Evolutionary conservation across 2,329 filamentous ascomycete species (phyloP).

Genomic region (Cordyceps tenuipes): DNA sequence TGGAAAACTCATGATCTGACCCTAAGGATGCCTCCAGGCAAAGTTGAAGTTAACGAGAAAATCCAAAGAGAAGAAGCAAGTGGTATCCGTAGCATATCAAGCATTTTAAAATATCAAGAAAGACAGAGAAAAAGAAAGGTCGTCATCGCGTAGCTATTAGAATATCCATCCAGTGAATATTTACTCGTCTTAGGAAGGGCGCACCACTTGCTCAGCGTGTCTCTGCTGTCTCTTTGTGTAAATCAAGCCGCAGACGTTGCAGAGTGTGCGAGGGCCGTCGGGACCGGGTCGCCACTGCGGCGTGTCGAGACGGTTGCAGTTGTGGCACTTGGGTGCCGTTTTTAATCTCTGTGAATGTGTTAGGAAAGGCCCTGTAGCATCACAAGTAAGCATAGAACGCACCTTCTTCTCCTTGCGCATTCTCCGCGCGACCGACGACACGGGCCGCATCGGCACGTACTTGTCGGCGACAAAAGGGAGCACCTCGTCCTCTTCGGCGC

Average conservation of each 20-base stretch:
- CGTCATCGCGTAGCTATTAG: background rate
- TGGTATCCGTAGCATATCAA: too few species aligned
- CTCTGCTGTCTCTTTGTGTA: conserved; percentile 7
- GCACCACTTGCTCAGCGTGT: background rate
- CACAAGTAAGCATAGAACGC: background rate
- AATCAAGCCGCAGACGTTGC: conserved; percentile 10
- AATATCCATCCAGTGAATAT: background rate
- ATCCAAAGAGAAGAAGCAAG: too few species aligned
- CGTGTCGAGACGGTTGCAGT: conserved; percentile 2
- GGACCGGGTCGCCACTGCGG: conserved; percentile 10
- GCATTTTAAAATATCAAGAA: background rate
- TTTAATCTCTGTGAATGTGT: background rate
- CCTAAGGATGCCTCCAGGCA: too few species aligned
- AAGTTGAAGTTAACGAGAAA: too few species aligned
- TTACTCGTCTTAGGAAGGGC: background rate
- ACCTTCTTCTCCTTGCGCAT: conserved; percentile 4
- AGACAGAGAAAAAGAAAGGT: background rate
- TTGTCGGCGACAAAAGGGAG: background rate
- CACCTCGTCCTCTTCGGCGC: background rate
- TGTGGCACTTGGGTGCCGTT: conserved; percentile 6
- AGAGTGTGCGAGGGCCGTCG: conserved; percentile 6
- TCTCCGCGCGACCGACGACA: background rate
- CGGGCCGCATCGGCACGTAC: background rate
- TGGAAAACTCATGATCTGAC: too few species aligned
- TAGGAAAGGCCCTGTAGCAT: background rate